Percentiles rank a stretch among this genome's conserved stretches.
Evolutionary conservation across 805 yeast genomes (phyloP).

Genomic region (Pichia scutulata): DNA sequence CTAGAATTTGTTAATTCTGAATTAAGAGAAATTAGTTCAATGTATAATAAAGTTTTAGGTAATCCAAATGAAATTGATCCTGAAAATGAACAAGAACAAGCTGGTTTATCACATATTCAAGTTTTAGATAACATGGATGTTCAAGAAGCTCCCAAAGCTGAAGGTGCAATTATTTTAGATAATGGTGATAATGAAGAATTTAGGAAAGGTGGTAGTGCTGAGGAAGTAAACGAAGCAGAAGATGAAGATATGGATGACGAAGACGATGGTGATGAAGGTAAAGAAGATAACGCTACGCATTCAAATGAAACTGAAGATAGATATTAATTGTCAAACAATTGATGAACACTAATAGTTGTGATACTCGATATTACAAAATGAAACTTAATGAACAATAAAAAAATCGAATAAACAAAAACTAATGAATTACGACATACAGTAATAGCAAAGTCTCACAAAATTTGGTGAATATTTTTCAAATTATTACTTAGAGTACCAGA

Average conservation of each 20-base stretch:
- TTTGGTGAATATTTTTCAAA: too few relatives aligned
- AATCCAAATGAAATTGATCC: slow-evolving; percentile 30
- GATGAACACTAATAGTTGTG: too few relatives aligned
- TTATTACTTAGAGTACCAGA: too few relatives aligned
- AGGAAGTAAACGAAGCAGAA: slow-evolving; percentile 6
- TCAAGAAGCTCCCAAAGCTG: slow-evolving; percentile 16
- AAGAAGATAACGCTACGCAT: neutral
- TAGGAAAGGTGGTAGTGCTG: slow-evolving; percentile 21
- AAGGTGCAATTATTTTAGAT: slow-evolving; percentile 28
- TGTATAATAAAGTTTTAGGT: slow-evolving; percentile 51
- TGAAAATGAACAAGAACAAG: slow-evolving; percentile 1
- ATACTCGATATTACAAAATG: too few relatives aligned
- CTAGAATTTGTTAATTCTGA: slow-evolving; percentile 42
- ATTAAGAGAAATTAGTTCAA: slow-evolving; percentile 43
- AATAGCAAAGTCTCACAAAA: too few relatives aligned
- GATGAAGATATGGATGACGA: slow-evolving; percentile 1
- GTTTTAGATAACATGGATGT: slow-evolving; percentile 13
- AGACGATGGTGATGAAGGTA: neutral
- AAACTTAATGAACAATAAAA: neutral
- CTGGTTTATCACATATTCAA: slow-evolving; percentile 10
- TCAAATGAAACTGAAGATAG: neutral
- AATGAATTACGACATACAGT: neutral
- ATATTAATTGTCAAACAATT: too few relatives aligned
- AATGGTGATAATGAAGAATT: slow-evolving; percentile 39
- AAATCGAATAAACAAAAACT: neutral